Conservation (phyloP, 2,329 filamentous ascomycete species). For the Alternaria postmessia region DNA sequence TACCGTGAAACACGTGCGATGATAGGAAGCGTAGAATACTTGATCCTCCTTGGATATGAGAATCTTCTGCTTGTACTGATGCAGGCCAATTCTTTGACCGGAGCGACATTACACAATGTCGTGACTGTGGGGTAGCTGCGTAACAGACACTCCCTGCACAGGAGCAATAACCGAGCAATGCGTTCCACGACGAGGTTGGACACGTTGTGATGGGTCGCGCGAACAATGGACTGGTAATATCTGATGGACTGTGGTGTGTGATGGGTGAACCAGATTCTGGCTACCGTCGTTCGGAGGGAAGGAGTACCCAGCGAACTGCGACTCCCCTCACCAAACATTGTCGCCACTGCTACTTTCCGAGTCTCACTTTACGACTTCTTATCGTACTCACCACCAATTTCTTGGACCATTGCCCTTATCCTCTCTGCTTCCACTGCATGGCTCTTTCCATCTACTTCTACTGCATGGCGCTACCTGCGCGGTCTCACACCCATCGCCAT, state of each 20-base stretch:
- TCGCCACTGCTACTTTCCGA: not conserved
- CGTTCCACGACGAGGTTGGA: not conserved
- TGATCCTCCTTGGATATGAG: not conserved
- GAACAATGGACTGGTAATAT: not conserved
- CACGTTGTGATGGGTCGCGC: not conserved
- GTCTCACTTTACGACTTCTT: not conserved
- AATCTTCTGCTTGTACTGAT: not conserved
- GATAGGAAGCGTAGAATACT: not conserved
- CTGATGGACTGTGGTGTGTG: constrained; percentile 9
- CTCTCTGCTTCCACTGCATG: not conserved
- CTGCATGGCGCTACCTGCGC: constrained; percentile 2
- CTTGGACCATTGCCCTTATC: not conserved
- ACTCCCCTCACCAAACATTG: constrained; percentile 5
- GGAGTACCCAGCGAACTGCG: constrained; percentile 1
- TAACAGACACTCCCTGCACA: not conserved
- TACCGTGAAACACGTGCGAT: not conserved
- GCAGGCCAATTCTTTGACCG: not conserved
- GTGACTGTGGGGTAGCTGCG: not conserved
- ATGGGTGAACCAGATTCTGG: constrained; percentile 47
- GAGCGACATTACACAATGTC: not conserved
- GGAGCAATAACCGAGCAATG: not conserved
- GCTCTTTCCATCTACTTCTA: not conserved
- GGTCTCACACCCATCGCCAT: not conserved
- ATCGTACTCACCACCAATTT: not conserved
- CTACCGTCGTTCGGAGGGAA: constrained; percentile 4